Evolutionary conservation across 2,329 filamentous ascomycete genomes (phyloP), one percentile per base, ranked within the genome.

Genomic region (Fusarium staphyleae): DNA sequence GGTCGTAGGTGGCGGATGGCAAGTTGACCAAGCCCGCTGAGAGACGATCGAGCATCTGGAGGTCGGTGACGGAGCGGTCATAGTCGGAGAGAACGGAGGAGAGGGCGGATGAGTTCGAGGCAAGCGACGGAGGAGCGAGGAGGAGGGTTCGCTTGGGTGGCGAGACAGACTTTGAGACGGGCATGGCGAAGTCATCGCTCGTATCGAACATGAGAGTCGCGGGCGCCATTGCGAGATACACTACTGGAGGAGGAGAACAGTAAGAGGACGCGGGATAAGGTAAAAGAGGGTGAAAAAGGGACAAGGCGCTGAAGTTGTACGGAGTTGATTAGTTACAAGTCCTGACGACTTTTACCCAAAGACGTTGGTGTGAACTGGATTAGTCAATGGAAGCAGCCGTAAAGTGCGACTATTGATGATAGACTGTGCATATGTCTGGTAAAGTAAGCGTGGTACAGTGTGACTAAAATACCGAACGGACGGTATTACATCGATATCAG

Each of bases 21-120:
- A 99, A 86, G 7, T 86, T 79, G 51, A 95, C 90, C 30, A 96
- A 81, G 57, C 91, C 91, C 29, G 90, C 84, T 2, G 90, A 86
- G 33, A 99, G 84, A 44, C 95, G 91, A 77, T 99, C 95, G 57
- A 99, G 89, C 95, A 99, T 99, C 75, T 98, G 95, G 46, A 99
- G 81, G 71, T 99, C 95, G 57, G 92, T 93, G 37, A 83, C 79
- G 60, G 82, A 78, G 70, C 91, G 88, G 73, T 95, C 87, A 77
- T 91, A 87, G 51, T 85, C 79, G 53, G 86, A 80, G 68, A 96
- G 84, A 57, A 95, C 80, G 63, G 79, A 78, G 61, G 86, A 83
- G 62, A 98, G 82, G 67, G 86, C 86, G 63, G 91, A 87, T 64
- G 93, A 90, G 74, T 96, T 89, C 48, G 91, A 86, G 63, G 95